These are phyloP conservation scores for Tulasnella sp. DNA, from an alignment of 768 basidiomycete species.

Conservation along the genomic window DNA sequence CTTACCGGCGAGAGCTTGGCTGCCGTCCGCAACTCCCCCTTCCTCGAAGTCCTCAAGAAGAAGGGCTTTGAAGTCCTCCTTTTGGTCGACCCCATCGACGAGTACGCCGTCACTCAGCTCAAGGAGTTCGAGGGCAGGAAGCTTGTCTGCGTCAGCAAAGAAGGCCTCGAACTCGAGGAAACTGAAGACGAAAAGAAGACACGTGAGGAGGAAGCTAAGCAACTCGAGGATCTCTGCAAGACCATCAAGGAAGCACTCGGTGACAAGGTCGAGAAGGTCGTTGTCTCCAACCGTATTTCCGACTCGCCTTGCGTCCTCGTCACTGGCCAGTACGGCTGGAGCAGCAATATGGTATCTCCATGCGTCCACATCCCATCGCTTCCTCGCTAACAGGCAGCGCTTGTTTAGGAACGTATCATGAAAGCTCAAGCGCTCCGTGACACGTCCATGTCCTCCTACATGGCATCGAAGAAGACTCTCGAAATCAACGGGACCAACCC, in stretches of 20 bases:
- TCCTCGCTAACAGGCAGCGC: not conserved
- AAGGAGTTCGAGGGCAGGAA: conserved; percentile 99
- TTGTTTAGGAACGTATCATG: conserved; percentile 81
- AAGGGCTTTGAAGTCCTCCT: conserved; percentile 98
- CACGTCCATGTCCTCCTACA: conserved; percentile 97
- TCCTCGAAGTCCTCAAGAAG: conserved; percentile 99
- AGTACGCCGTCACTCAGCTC: conserved; percentile 96
- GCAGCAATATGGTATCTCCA: conserved; percentile 87
- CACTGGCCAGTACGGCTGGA: conserved; percentile 99
- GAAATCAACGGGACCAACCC: conserved; percentile 88
- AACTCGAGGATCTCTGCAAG: conserved; percentile 79
- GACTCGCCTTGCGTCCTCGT: conserved; percentile 96
- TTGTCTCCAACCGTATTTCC: conserved; percentile 93
- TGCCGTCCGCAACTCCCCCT: conserved; percentile 84
- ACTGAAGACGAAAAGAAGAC: conserved; percentile 91
- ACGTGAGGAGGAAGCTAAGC: conserved; percentile 74
- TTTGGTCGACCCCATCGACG: conserved; percentile 96
- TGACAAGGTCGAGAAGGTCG: conserved; percentile 99
- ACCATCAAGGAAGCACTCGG: conserved; percentile 97
- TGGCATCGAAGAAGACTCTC: conserved; percentile 96
- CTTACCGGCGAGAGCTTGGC: conserved; percentile 96
- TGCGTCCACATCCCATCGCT: not conserved
- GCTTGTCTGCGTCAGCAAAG: conserved; percentile 95
- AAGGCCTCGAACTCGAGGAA: conserved; percentile 98
- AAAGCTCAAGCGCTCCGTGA: conserved; percentile 96